phyloP scores from a whole-genome alignment of 1,284 basidiomycete genomes.

The Fomitopsis betulina region DNA sequence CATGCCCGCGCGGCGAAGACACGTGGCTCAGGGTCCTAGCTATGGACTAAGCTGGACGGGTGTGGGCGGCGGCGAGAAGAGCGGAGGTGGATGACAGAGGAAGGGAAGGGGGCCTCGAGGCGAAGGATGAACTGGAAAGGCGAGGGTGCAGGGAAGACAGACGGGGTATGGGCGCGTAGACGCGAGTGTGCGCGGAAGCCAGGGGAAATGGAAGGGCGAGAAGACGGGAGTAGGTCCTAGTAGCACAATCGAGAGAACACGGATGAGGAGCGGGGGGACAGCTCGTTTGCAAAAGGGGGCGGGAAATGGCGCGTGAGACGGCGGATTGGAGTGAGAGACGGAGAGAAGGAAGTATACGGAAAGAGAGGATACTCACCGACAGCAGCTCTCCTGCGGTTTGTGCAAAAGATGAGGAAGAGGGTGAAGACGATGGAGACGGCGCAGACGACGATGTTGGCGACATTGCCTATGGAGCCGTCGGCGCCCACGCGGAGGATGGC shows the following conservation, averaged over 20 bases:
- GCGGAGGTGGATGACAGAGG: not conserved
- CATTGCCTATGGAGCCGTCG: conserved; percentile 58
- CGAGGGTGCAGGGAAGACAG: too few species aligned
- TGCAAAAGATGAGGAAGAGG: conserved; percentile 41
- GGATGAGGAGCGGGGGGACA: too few species aligned
- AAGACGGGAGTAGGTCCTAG: too few species aligned
- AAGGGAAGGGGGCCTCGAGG: not conserved
- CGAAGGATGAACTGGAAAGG: too few species aligned
- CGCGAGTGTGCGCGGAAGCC: too few species aligned
- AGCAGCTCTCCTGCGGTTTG: conserved; percentile 45
- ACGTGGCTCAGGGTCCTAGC: not conserved
- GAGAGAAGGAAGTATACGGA: not conserved
- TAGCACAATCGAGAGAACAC: too few species aligned
- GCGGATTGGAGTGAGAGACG: not conserved
- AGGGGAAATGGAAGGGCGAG: too few species aligned
- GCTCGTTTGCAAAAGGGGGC: not conserved
- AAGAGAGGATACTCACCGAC: conserved; percentile 32
- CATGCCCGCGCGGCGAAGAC: too few species aligned
- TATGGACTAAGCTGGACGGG: too few species aligned
- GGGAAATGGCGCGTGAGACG: not conserved
- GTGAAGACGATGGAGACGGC: conserved; percentile 52
- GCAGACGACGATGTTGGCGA: conserved; percentile 70
- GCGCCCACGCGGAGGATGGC: conserved; percentile 45
- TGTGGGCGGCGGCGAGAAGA: not conserved
- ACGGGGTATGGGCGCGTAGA: too few species aligned